Evolutionary conservation across 768 basidiomycete species (phyloP).

Genomic region (Pleurotus salmoneostramineus): DNA sequence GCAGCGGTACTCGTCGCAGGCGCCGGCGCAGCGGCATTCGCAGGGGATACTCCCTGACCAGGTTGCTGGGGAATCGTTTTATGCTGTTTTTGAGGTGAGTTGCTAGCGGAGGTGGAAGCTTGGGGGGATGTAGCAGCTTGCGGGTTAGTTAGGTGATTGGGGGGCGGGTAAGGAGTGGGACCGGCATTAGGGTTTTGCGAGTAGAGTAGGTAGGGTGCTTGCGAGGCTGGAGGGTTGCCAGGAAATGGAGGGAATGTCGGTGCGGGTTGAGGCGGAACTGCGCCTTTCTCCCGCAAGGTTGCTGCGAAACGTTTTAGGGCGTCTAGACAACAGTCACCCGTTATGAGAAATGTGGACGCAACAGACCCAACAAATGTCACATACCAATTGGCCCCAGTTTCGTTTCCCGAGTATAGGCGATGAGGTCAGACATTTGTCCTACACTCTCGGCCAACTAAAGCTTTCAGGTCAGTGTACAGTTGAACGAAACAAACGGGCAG

Average conservation of each 20-base stretch:
- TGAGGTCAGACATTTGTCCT: conserved; percentile 74
- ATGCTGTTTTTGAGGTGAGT: conserved; percentile 60
- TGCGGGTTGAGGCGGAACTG: conserved; percentile 18
- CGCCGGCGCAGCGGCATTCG: conserved; percentile 32
- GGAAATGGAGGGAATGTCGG: conserved; percentile 16
- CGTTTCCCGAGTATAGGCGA: conserved; percentile 54
- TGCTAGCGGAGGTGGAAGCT: conserved; percentile 43
- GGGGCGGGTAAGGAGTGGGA: conserved; percentile 48
- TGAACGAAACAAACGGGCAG: neutral
- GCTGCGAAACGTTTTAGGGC: conserved; percentile 36
- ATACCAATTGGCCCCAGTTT: conserved; percentile 64
- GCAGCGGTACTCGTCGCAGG: conserved; percentile 27
- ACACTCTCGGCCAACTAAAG: conserved; percentile 77
- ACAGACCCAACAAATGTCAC: conserved; percentile 18
- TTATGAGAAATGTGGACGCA: conserved; percentile 5
- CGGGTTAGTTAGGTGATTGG: conserved; percentile 30
- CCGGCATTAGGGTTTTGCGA: conserved; percentile 16
- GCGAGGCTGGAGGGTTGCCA: conserved; percentile 8
- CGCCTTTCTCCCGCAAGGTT: conserved; percentile 28
- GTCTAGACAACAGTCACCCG: conserved; percentile 22
- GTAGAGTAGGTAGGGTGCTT: conserved; percentile 17
- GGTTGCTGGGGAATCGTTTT: conserved; percentile 43
- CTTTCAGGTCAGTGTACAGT: neutral
- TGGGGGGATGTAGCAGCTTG: conserved; percentile 42
- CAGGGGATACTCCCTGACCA: conserved; percentile 16